Conservation (phyloP, 2,329 filamentous ascomycete species). For the Apiospora koreana region DNA sequence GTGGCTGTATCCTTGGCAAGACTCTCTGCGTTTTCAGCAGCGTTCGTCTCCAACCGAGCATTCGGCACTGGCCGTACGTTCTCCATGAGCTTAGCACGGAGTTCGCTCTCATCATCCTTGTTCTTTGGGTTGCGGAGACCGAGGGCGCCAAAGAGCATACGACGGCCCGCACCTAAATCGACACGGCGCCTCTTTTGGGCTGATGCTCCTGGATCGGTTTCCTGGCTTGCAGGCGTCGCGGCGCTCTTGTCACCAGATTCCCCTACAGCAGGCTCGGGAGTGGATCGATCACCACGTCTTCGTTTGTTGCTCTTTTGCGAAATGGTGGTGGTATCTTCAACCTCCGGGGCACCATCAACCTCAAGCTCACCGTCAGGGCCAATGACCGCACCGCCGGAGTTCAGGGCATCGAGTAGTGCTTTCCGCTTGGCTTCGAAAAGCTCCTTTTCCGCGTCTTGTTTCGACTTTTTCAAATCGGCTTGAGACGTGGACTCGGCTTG, state of each 20-base stretch:
- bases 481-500: conserved; percentile 1
- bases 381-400: conserved; percentile 53
- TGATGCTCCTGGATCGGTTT: conserved; percentile 19
- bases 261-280: not conserved
- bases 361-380: conserved; percentile 20
- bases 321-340: conserved; percentile 10
- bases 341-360: not conserved
- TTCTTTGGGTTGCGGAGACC: conserved; percentile 69
- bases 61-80: conserved; percentile 46
- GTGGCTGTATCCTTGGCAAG: not conserved
- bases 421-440: conserved; percentile 53
- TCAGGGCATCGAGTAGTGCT: conserved; percentile 52
- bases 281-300: conserved; percentile 21
- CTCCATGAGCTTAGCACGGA: conserved; percentile 61
- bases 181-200: conserved; percentile 35
- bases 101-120: conserved; percentile 65
- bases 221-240: conserved; percentile 11
- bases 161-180: conserved; percentile 61
- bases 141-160: conserved; percentile 72
- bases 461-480: not conserved
- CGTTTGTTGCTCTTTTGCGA: conserved; percentile 22
- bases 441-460: conserved; percentile 28
- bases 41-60: conserved; percentile 28
- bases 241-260: not conserved
- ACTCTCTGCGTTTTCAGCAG: conserved; percentile 24